phyloP scores from a whole-genome alignment of 306 rosid genomes.

The Bauhinia variegata region DNA sequence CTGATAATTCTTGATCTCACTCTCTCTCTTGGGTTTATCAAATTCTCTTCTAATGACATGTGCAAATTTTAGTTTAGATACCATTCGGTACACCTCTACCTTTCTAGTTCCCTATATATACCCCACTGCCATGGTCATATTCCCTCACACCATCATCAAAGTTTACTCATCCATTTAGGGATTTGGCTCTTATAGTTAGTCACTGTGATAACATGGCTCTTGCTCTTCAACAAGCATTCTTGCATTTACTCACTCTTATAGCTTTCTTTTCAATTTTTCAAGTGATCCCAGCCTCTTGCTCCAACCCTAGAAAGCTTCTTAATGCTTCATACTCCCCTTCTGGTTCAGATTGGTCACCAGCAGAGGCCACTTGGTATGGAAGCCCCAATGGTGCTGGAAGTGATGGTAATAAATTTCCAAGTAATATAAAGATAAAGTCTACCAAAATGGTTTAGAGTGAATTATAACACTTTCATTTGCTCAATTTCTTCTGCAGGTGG shows the following conservation, averaged over 20 bases:
- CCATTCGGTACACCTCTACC: too few relatives aligned
- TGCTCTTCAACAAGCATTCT: constrained; percentile 12
- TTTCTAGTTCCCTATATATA: neutral
- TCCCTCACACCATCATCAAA: too few relatives aligned
- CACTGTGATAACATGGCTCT: constrained; percentile 34
- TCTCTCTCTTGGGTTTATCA: neutral
- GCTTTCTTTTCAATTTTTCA: constrained; percentile 33
- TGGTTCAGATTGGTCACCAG: constrained; percentile 36
- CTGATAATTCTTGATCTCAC: neutral
- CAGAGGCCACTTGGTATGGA: constrained; percentile 61
- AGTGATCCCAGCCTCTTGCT: constrained; percentile 38
- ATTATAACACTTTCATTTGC: too few relatives aligned
- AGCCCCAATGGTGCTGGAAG: constrained; percentile 46
- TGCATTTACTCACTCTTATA: constrained; percentile 13
- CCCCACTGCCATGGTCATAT: neutral
- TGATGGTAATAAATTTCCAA: constrained; percentile 29
- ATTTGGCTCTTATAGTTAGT: too few relatives aligned
- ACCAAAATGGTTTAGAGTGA: too few relatives aligned
- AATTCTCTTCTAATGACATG: constrained; percentile 19
- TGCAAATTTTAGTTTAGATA: neutral
- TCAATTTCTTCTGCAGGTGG: constrained; percentile 45
- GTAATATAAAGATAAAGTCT: too few relatives aligned
- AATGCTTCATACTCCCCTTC: too few relatives aligned
- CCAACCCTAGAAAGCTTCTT: constrained; percentile 46
- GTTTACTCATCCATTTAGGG: neutral